A percentile compares a stretch with the other conserved stretches of the same genome.
Conservation (phyloP, 164 flowering plant species). For the Stephania cephalantha region DNA sequence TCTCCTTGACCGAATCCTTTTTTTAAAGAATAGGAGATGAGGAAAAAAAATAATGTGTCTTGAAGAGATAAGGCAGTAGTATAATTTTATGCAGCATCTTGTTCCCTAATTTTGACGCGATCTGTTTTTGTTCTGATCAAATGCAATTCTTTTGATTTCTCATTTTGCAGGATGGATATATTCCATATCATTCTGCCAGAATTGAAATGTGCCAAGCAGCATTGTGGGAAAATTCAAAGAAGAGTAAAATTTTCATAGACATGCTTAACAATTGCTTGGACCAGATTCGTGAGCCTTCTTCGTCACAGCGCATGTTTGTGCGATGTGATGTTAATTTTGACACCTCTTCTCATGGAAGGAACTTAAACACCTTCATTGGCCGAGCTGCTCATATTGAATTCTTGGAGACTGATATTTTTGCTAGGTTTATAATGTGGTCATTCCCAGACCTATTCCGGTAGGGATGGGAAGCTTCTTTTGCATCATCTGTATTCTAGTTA, state of each 20-base stretch:
- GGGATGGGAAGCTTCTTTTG: background rate
- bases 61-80: background rate
- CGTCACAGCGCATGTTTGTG: conserved; percentile 70
- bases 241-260: conserved; percentile 66
- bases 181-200: conserved; percentile 97
- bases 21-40: background rate
- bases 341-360: conserved; percentile 68
- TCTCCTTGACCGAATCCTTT: background rate
- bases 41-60: background rate
- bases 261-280: conserved; percentile 92
- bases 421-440: conserved; percentile 91
- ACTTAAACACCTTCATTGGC: conserved; percentile 77
- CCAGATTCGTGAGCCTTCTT: conserved; percentile 71
- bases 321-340: conserved; percentile 95
- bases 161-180: conserved; percentile 84
- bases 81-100: background rate
- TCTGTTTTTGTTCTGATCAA: background rate
- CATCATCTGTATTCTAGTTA: background rate
- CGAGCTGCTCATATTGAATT: conserved; percentile 97
- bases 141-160: background rate
- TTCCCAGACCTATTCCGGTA: conserved; percentile 75
- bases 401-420: conserved; percentile 79
- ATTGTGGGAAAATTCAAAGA: conserved; percentile 66
- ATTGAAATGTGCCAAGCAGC: conserved; percentile 80
- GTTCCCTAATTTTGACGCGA: no score